phyloP scores from a whole-genome alignment of 1,139 yeast genomes.

The Magnusiomyces tetraspermus region DNA sequence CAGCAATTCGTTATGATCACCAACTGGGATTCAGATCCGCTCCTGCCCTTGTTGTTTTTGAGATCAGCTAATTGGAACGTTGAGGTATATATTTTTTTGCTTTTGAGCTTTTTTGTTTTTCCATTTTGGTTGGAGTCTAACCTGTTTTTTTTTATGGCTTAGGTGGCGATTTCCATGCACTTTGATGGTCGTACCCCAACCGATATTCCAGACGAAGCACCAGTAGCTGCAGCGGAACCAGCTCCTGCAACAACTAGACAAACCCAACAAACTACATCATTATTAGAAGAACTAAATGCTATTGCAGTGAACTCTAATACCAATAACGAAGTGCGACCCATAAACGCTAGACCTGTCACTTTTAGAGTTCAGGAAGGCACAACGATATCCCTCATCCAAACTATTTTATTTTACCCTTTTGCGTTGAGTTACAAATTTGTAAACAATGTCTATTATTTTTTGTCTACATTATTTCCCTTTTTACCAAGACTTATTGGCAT shows the following conservation, averaged over 20 bases:
- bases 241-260: constrained; percentile 1
- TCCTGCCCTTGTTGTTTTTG: constrained; percentile 23
- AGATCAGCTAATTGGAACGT: constrained; percentile 27
- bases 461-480: constrained; percentile 30
- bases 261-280: constrained; percentile 17
- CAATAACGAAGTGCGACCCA: constrained; percentile 20
- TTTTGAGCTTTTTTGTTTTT: background rate
- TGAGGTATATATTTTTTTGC: constrained; percentile 17
- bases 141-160: background rate
- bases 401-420: constrained; percentile 29
- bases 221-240: too few relatives aligned
- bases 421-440: constrained; percentile 27
- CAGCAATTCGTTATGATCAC: constrained; percentile 27
- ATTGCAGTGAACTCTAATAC: constrained; percentile 3
- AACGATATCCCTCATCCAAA: constrained; percentile 24
- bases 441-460: constrained; percentile 27
- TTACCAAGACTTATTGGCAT: constrained; percentile 32
- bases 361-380: constrained; percentile 19
- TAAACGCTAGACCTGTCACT: constrained; percentile 18
- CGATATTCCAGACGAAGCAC: constrained; percentile 7
- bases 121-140: too few relatives aligned
- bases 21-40: constrained; percentile 23
- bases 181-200: constrained; percentile 22
- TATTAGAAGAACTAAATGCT: constrained; percentile 26
- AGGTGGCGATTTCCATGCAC: constrained; percentile 26